Conservation (phyloP, 768 basidiomycete species). For the Psilocybe cubensis region DNA sequence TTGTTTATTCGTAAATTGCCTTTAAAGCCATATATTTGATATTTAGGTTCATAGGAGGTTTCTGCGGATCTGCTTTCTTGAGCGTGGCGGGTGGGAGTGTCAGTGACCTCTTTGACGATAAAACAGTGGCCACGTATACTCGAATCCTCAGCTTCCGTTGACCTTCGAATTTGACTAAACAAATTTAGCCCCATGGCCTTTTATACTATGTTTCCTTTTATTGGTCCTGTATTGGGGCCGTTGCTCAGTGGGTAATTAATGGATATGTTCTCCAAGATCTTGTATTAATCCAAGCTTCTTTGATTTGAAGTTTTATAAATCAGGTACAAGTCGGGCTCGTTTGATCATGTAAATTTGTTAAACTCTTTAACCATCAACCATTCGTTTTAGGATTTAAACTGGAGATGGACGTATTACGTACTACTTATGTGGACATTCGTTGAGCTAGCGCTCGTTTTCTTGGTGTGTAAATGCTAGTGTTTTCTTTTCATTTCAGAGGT, state of each 20-base stretch:
- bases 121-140: constrained; percentile 64
- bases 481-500: neutral
- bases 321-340: constrained; percentile 41
- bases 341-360: neutral
- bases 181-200: constrained; percentile 53
- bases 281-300: neutral
- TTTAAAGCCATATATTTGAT: constrained; percentile 59
- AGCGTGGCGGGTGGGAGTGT: constrained; percentile 62
- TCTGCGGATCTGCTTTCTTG: constrained; percentile 57
- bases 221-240: constrained; percentile 58
- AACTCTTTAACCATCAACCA: neutral
- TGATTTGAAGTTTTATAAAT: constrained; percentile 61
- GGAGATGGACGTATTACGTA: constrained; percentile 82
- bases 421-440: constrained; percentile 70
- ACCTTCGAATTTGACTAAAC: too few species aligned
- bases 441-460: constrained; percentile 52
- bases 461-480: constrained; percentile 39
- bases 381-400: constrained; percentile 49
- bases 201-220: constrained; percentile 58
- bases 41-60: constrained; percentile 57
- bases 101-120: constrained; percentile 58
- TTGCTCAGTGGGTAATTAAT: constrained; percentile 55
- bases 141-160: too few species aligned
- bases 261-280: neutral
- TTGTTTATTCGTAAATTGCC: neutral